A percentile compares a stretch with the other conserved stretches of the same genome.
Evolutionary conservation across 495 filamentous ascomycete species (phyloP).

Genomic region (Xylaria bambusicola): DNA sequence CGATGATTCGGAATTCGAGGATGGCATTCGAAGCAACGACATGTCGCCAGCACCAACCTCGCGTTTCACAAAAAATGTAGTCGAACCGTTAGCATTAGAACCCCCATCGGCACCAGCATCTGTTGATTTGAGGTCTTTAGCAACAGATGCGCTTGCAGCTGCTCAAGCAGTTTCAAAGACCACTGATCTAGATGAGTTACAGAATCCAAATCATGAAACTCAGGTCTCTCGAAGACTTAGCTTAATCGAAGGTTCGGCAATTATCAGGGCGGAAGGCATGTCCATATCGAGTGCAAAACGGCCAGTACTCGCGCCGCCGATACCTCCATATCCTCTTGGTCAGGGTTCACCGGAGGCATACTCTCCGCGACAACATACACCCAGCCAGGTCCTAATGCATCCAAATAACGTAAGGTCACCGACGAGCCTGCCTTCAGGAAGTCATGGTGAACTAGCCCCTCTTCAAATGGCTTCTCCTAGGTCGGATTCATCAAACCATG

Average conservation of each 20-base stretch:
- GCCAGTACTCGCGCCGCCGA: slow-evolving; percentile 32
- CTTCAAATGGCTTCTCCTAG: slow-evolving; percentile 50
- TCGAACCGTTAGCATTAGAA: slow-evolving; percentile 15
- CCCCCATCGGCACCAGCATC: slow-evolving; percentile 18
- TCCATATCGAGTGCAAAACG: slow-evolving; percentile 25
- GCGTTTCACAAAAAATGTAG: slow-evolving; percentile 19
- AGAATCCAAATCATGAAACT: slow-evolving; percentile 20
- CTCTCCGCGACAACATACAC: slow-evolving; percentile 24
- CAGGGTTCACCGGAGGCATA: slow-evolving; percentile 30
- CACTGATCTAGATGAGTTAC: slow-evolving; percentile 28
- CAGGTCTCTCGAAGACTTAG: slow-evolving; percentile 23
- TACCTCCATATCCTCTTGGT: slow-evolving; percentile 28
- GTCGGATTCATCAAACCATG: slow-evolving; percentile 43
- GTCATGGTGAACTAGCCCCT: slow-evolving; percentile 50
- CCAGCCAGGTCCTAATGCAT: slow-evolving; percentile 33
- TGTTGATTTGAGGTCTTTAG: slow-evolving; percentile 44
- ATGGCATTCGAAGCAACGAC: slow-evolving; percentile 32
- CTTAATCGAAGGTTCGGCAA: slow-evolving; percentile 15
- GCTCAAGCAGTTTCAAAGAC: slow-evolving; percentile 31
- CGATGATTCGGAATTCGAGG: slow-evolving; percentile 30
- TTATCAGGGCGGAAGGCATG: slow-evolving; percentile 19
- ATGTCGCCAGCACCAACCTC: slow-evolving; percentile 30
- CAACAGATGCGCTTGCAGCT: slow-evolving; percentile 37
- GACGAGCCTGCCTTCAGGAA: slow-evolving; percentile 29
- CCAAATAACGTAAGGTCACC: slow-evolving; percentile 35